Evolutionary conservation across 768 basidiomycete species (phyloP).

Genomic region (Dioszegia aurantiaca): DNA sequence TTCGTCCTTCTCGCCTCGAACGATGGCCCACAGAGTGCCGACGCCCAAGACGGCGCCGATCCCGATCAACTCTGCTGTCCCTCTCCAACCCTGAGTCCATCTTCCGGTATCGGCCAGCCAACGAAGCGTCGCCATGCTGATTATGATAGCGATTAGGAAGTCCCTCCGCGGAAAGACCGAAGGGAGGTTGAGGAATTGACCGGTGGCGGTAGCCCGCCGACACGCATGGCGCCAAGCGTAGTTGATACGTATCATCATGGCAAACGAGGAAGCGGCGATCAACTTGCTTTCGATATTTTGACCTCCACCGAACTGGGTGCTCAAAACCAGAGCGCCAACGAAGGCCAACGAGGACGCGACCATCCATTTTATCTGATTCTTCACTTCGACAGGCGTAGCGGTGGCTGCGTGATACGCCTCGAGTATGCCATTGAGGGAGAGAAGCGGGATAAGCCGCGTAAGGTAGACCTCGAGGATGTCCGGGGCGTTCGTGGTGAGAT

Average conservation of each 20-base stretch:
- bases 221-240: slow-evolving; percentile 36
- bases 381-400: slow-evolving; percentile 66
- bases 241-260: slow-evolving; percentile 42
- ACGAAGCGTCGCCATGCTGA: slow-evolving; percentile 8
- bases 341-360: slow-evolving; percentile 70
- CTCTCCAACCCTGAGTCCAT: slow-evolving; percentile 15
- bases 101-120: slow-evolving; percentile 4
- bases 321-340: slow-evolving; percentile 58
- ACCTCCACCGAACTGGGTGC: slow-evolving; percentile 53
- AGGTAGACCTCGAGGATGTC: slow-evolving; percentile 73
- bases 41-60: slow-evolving; percentile 30
- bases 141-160: not conserved
- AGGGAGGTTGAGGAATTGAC: too few relatives aligned
- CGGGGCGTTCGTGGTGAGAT: slow-evolving; percentile 73
- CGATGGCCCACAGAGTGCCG: slow-evolving; percentile 24
- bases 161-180: slow-evolving; percentile 1
- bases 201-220: not conserved
- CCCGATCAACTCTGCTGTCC: slow-evolving; percentile 24
- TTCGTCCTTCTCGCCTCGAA: slow-evolving; percentile 11
- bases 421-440: slow-evolving; percentile 84
- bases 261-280: slow-evolving; percentile 35
- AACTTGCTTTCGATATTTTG: slow-evolving; percentile 28
- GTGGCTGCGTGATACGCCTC: slow-evolving; percentile 87
- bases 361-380: slow-evolving; percentile 71
- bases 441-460: slow-evolving; percentile 75